Evolutionary conservation across 2,329 filamentous ascomycete species (phyloP), one percentile per base, ranked within the genome.

Genomic region (Calonectria pauciramosa): DNA sequence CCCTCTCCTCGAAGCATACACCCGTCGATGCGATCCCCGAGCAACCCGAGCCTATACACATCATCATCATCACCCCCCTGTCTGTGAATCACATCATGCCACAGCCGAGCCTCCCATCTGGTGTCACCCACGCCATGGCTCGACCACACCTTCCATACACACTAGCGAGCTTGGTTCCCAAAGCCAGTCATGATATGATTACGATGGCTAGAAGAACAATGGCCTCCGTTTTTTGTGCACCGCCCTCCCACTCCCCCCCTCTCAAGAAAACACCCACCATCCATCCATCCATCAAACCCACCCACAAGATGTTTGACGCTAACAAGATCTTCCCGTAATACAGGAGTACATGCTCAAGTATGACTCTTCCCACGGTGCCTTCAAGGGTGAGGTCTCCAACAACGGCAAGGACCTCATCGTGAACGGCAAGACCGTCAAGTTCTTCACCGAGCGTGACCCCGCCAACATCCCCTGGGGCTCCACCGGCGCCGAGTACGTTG

Each of bases 291-390:
- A 41, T 18, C 16, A 4, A 18, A 18, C 38, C 38, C 7, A 3
- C 20, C 13, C 10, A 38, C 38, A 64, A 28, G 36, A 51, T 26
- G 54, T 36, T 26, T 26, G 36, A 63, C 13, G 73, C 72, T 71
- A 38, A 70, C 16, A 49, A 20, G 14, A 72, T 66, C 56, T 52
- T 47, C 70, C 70, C 51, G 38, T n/a, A 74, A 52, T 32, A n/a
- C 64, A 98, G 96, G 95, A 94, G 86, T 99, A 99, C 93, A 99
- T 99, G 97, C 94, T 99, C 90, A 97, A 98, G 92, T 99, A 99
- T 88, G 97, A 99, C 92, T 96, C 95, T 83, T 96, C 95, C 88
- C 97, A 99, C 93, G 97, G 97, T 83, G 87, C 92, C 87, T 99
- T 99, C 94, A 97, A 98, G 91, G 96, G 96, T 83, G 93, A 94